A percentile compares a stretch with the other conserved stretches of the same genome.
Conservation (phyloP, 2,329 filamentous ascomycete species). For the Xylaria sp. region DNA sequence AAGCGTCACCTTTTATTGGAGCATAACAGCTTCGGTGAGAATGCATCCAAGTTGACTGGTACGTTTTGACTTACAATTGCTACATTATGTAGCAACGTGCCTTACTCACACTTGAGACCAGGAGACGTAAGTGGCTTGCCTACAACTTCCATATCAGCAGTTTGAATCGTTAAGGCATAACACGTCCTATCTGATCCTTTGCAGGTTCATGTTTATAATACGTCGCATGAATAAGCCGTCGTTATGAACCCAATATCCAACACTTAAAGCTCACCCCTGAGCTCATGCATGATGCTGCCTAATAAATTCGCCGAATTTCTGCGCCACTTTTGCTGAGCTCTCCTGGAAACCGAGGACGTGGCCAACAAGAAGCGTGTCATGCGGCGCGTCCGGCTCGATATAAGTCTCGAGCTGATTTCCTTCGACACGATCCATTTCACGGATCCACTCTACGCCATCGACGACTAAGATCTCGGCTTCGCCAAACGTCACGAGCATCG, state of each 20-base stretch:
- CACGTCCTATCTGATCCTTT: neutral
- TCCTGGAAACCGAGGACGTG: slow-evolving; percentile 55
- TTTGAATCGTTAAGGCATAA: neutral
- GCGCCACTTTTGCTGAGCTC: slow-evolving; percentile 42
- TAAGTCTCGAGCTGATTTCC: slow-evolving; percentile 51
- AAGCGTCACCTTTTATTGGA: neutral
- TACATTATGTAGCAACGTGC: neutral
- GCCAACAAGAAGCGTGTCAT: slow-evolving; percentile 58
- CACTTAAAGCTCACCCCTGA: neutral
- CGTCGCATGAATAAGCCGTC: too few relatives aligned
- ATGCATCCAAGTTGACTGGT: neutral
- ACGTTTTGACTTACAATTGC: neutral
- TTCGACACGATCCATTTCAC: slow-evolving; percentile 41
- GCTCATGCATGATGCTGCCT: slow-evolving; percentile 29
- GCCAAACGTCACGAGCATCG: slow-evolving; percentile 42
- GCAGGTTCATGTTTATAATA: neutral
- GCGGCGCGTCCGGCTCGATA: slow-evolving; percentile 54
- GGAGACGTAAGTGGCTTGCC: neutral
- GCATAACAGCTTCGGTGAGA: neutral
- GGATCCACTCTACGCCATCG: slow-evolving; percentile 68
- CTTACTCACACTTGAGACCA: neutral
- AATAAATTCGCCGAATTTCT: slow-evolving; percentile 43
- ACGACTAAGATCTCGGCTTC: slow-evolving; percentile 49
- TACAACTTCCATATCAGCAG: neutral
- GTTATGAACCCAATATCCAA: neutral